These are phyloP conservation scores for Phragmites australis DNA, from an alignment of 176 grass and related monocot species.

Conservation along the genomic window DNA sequence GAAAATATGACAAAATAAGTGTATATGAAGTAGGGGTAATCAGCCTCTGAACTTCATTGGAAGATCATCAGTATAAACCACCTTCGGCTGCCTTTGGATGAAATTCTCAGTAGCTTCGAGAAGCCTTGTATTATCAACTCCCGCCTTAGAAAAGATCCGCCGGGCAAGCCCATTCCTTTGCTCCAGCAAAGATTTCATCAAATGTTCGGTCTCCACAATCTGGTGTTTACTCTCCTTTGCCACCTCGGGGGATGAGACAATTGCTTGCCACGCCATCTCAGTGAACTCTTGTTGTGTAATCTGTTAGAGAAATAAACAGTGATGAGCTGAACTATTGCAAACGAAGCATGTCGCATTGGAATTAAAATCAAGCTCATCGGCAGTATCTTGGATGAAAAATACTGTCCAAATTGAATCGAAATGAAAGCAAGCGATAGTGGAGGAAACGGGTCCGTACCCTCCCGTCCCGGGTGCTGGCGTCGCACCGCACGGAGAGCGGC, in stretches of 20 bases:
- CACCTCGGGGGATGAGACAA: slow-evolving; percentile 81
- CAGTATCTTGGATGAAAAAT: neutral
- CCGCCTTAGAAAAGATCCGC: slow-evolving; percentile 90
- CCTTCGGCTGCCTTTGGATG: slow-evolving; percentile 97
- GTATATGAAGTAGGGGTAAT: neutral
- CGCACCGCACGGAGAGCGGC: slow-evolving; percentile 43
- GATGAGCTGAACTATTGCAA: neutral
- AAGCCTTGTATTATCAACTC: slow-evolving; percentile 94
- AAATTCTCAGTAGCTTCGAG: slow-evolving; percentile 83
- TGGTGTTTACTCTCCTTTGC: slow-evolving; percentile 97
- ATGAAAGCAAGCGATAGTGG: neutral
- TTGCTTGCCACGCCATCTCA: slow-evolving; percentile 95
- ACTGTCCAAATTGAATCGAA: neutral
- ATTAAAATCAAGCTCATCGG: neutral
- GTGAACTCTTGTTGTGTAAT: slow-evolving; percentile 99
- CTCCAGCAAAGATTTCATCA: slow-evolving; percentile 96
- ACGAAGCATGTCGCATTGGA: neutral
- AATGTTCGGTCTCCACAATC: slow-evolving; percentile 95
- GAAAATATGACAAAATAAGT: neutral
- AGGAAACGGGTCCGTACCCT: slow-evolving; percentile 26
- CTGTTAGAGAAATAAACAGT: slow-evolving; percentile 30
- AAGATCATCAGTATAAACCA: slow-evolving; percentile 27
- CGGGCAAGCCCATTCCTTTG: slow-evolving; percentile 96
- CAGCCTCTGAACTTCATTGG: neutral
- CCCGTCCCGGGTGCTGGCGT: slow-evolving; percentile 49